Base-by-base conservation (phyloP, 768 basidiomycete species). In the Lactarius akahatsu region DNA sequence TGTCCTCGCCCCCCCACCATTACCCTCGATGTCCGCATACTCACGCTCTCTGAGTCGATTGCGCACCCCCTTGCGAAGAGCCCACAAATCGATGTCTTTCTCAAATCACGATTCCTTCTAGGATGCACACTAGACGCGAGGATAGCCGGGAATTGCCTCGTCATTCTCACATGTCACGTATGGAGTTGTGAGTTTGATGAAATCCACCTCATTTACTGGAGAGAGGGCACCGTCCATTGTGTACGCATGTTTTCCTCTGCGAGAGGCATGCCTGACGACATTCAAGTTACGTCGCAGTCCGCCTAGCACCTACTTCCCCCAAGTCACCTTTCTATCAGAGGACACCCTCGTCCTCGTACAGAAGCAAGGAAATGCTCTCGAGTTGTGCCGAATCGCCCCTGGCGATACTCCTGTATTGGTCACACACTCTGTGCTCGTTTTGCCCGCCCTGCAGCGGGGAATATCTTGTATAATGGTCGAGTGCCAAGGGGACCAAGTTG, bases 311-410 rank as follows among this genome's bases (percentile, higher is more conserved):
- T 67, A 67, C 41, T 67, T 63, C 43, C 62, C 66, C 9, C 66
- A 56, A 60, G 43, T 67, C 23, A 63, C 66, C n/a, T 67, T 67
- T 40, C 57, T 67, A 30, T 56, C 66, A 5, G 62, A 63, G 13
- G 62, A 67, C 10, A 60, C 58, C 52, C 58, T 67, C 36, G 36
- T 67, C 11, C 54, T 67, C 26, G 62, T 67, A 5, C 62, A 67
- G 43, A 63, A 59, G 30, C 50, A 67, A 30, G 66, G 66, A 30
- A 67, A 67, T 20, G 62, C 66, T n/a, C 66, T 67, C 41, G 66
- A 67, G 10, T 16, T 67, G 58, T 67, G 66, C 58, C 40, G 59
- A 38, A 63, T 67, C n/a, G 55, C 41, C 16, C 41, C 26, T 11
- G 57, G 43, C 11, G 58, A 60, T 23, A 43, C 34, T 10, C 62